Evolutionary conservation across 2,329 filamentous ascomycete genomes (phyloP).

Genomic region (Verticillium isaacii): DNA sequence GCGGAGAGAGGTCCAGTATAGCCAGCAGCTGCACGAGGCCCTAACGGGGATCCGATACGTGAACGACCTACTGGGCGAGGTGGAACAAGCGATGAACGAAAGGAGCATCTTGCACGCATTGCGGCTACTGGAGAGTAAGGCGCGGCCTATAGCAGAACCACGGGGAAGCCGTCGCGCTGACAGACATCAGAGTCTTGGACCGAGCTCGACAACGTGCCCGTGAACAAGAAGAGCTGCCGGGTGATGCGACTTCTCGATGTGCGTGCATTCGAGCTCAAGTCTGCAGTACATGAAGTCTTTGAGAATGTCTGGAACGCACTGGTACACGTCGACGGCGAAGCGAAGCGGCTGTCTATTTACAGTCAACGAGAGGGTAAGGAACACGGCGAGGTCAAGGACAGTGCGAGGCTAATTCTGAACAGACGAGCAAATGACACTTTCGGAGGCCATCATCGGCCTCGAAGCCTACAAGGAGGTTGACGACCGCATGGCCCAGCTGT

Average conservation of each 20-base stretch:
- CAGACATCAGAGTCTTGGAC: slow-evolving; percentile 45
- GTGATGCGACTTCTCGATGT: slow-evolving; percentile 61
- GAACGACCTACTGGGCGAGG: slow-evolving; percentile 56
- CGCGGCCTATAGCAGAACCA: neutral
- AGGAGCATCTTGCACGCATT: slow-evolving; percentile 53
- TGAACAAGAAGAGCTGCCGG: slow-evolving; percentile 56
- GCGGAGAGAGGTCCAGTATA: slow-evolving; percentile 53
- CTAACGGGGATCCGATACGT: slow-evolving; percentile 50
- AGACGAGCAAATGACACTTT: slow-evolving; percentile 48
- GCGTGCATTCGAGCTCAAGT: slow-evolving; percentile 61
- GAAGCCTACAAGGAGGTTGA: slow-evolving; percentile 58
- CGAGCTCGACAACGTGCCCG: slow-evolving; percentile 53
- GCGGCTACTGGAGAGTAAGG: slow-evolving; percentile 49
- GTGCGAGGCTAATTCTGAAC: slow-evolving; percentile 15
- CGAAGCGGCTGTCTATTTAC: slow-evolving; percentile 51
- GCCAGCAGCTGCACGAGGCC: slow-evolving; percentile 47
- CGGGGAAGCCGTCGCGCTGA: slow-evolving; percentile 16
- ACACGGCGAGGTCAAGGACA: neutral
- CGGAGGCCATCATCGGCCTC: slow-evolving; percentile 50
- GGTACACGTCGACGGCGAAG: slow-evolving; percentile 55
- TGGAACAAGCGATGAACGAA: slow-evolving; percentile 52
- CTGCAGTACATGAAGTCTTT: slow-evolving; percentile 61
- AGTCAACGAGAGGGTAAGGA: slow-evolving; percentile 43
- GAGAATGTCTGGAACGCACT: slow-evolving; percentile 67
- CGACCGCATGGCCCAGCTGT: slow-evolving; percentile 54